A percentile compares a stretch with the other conserved stretches of the same genome.
Evolutionary conservation across 2,329 filamentous ascomycete genomes (phyloP).

Genomic region (Fusarium sp.): DNA sequence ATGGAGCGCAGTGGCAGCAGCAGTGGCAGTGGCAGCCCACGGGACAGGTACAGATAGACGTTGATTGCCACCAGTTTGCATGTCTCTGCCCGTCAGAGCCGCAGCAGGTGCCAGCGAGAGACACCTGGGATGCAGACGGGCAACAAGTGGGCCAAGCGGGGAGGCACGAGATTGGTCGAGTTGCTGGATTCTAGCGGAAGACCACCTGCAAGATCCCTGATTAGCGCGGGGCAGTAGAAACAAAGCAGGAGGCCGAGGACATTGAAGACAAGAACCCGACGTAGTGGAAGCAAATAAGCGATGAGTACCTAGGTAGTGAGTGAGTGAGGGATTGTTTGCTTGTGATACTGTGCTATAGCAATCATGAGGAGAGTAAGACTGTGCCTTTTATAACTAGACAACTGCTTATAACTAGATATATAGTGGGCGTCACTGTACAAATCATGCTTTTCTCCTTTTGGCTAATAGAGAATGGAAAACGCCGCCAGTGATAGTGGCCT

Average conservation of each 20-base stretch:
- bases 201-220: conserved; percentile 36
- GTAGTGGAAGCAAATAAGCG: not conserved
- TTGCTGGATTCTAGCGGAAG: conserved; percentile 31
- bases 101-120: conserved; percentile 16
- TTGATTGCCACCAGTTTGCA: conserved; percentile 11
- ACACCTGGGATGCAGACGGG: conserved; percentile 10
- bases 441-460: conserved; percentile 9
- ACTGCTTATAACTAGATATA: not conserved
- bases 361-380: not conserved
- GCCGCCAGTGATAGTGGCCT: conserved; percentile 10
- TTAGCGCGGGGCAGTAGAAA: conserved; percentile 35
- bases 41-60: conserved; percentile 4
- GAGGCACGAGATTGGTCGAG: conserved; percentile 16
- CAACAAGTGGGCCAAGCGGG: conserved; percentile 13
- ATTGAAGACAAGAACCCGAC: conserved; percentile 1
- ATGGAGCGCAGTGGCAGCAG: not conserved
- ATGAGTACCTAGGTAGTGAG: too few relatives aligned
- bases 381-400: not conserved
- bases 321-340: not conserved
- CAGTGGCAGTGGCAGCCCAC: not conserved
- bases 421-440: not conserved
- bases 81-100: conserved; percentile 21
- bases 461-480: conserved; percentile 15
- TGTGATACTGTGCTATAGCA: not conserved
- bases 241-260: not conserved